Base-by-base conservation (phyloP, 768 basidiomycete species). In the Boletus sensibilis region DNA sequence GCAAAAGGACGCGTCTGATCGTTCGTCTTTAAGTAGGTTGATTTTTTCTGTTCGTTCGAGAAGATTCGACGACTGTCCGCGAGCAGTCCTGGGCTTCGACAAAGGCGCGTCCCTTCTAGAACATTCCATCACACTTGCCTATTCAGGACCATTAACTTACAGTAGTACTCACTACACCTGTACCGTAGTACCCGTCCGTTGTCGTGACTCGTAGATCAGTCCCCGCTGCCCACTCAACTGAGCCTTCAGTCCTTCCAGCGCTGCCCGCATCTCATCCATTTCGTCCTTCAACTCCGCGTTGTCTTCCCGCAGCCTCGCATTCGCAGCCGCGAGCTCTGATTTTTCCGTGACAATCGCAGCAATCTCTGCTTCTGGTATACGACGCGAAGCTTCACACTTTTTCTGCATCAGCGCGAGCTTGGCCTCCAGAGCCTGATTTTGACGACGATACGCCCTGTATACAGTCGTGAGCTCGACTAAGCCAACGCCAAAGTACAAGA, bases 181-280 rank as follows among this genome's bases (percentile, higher is more conserved):
- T 38, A 43, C 48, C 14, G 25, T 38, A 34, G 63, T 55, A 27
- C 55, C 49, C 18, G 79, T 70, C 62, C 80, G 80, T 39, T 75
- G 69, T 50, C 79, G 75, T 5, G 80, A 76, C 51, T 82, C 80
- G 48, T 78, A 78, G 21, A 83, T 59, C 40, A 79, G 61, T 4
- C 76, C 76, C 5, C 67, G 73, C 45, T 73, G 72, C 10, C 83
- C 83, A 52, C 75, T 80, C 46, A 80, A 71, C 61, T 84, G 81
- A 46, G 76, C 79, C 61, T 81, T 87, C 63, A 90, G 68, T 21
- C 83, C 64, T 62, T 91, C 88, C 12, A 91, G 76, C 79, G 87
- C 89, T 23, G 83, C 86, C 55, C 78, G 79, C 71, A 91, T 69
- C 63, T 90, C 88, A 58, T 90, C 82, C 39, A 82, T 70, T 59